Conservation (phyloP, 1,139 yeast species). For the Citeromyces siamensis region DNA sequence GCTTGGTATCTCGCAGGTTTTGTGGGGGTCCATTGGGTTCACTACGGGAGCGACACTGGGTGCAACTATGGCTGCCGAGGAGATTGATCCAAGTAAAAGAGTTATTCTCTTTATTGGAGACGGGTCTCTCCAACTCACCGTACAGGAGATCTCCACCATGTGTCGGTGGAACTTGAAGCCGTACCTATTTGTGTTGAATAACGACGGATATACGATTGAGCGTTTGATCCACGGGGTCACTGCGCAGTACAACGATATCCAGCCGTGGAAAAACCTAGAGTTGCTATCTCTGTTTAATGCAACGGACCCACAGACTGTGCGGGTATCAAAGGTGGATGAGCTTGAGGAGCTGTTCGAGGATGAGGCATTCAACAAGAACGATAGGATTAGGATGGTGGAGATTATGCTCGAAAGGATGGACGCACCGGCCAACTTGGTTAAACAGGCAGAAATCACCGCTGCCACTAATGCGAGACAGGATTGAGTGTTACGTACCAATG, state of each 20-base stretch:
- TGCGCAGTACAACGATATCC: conserved; percentile 71
- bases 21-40: conserved; percentile 88
- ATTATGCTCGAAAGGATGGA: conserved; percentile 72
- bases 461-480: conserved; percentile 32
- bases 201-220: conserved; percentile 84
- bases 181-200: conserved; percentile 72
- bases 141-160: conserved; percentile 79
- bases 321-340: conserved; percentile 55
- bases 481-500: background rate
- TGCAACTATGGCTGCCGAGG: conserved; percentile 77
- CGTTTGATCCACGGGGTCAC: conserved; percentile 74
- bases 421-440: conserved; percentile 62
- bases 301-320: conserved; percentile 33
- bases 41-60: conserved; percentile 81
- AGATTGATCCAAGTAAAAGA: conserved; percentile 55
- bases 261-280: conserved; percentile 67
- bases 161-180: conserved; percentile 72
- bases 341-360: conserved; percentile 44
- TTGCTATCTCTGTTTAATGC: conserved; percentile 67
- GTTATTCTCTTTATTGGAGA: conserved; percentile 81
- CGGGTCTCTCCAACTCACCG: conserved; percentile 82
- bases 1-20: conserved; percentile 74
- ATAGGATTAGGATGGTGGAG: conserved; percentile 67
- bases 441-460: conserved; percentile 73
- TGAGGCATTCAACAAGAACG: conserved; percentile 41